Evolutionary conservation across 2,329 filamentous ascomycete genomes (phyloP).

Genomic region (Trichophyton schoenleinii): DNA sequence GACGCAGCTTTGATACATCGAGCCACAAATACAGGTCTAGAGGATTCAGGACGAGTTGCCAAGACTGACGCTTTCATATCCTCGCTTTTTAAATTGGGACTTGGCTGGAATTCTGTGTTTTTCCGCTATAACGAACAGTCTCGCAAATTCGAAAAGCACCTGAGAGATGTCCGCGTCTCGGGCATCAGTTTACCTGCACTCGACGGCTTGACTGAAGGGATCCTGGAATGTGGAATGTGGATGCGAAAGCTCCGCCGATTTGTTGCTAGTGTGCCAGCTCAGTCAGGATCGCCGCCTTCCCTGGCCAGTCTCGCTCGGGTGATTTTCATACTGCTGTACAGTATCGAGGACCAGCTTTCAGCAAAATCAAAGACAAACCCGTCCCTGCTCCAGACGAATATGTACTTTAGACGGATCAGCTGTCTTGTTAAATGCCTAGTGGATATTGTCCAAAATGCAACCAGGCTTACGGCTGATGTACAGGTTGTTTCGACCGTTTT

Average conservation of each 20-base stretch:
- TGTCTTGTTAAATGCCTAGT: conserved; percentile 27
- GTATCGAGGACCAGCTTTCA: conserved; percentile 26
- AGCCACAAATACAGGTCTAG: conserved; percentile 13
- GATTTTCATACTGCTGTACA: conserved; percentile 24
- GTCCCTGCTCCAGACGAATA: conserved; percentile 28
- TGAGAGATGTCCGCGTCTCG: conserved; percentile 36
- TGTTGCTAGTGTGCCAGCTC: conserved; percentile 19
- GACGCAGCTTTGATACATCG: conserved; percentile 27
- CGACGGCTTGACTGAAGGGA: conserved; percentile 20
- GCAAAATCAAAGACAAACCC: conserved; percentile 16
- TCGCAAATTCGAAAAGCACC: conserved; percentile 27
- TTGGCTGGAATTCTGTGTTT: conserved; percentile 35
- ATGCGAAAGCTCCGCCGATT: conserved; percentile 28
- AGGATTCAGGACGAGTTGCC: conserved; percentile 22
- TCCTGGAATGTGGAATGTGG: conserved; percentile 26
- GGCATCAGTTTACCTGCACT: conserved; percentile 39
- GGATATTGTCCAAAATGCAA: conserved; percentile 34
- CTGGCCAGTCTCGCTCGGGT: conserved; percentile 26
- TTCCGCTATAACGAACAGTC: conserved; percentile 29
- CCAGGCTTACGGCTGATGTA: conserved; percentile 43
- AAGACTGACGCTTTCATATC: conserved; percentile 28
- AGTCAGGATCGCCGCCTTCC: conserved; percentile 20
- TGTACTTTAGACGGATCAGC: conserved; percentile 27
- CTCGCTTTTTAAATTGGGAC: conserved; percentile 29
- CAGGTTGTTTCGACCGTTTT: conserved; percentile 51